A percentile compares a stretch with the other conserved stretches of the same genome.
Evolutionary conservation across 306 rosid genomes (phyloP).

Genomic region (Urtica urens): DNA sequence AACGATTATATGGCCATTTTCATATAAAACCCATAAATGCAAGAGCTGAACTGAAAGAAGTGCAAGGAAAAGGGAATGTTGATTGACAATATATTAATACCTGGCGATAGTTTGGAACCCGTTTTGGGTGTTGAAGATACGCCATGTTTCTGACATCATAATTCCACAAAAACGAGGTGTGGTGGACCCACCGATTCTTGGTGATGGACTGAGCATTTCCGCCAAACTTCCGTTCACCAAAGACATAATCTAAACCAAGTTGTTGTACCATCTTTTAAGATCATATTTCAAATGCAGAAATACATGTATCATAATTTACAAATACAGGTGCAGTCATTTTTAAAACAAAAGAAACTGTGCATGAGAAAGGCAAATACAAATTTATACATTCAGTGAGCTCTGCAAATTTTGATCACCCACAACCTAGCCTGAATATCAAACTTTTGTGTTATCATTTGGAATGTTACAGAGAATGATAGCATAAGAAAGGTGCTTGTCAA

Average conservation of each 20-base stretch:
- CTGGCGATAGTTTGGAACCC: slow-evolving; percentile 60
- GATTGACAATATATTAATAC: slow-evolving; percentile 20
- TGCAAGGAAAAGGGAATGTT: not conserved
- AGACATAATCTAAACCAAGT: slow-evolving; percentile 60
- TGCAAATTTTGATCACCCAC: no score
- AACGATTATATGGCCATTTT: no score
- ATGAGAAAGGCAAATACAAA: no score
- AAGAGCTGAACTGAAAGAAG: not conserved
- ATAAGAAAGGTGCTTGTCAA: no score
- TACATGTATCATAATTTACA: no score
- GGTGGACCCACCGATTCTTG: slow-evolving; percentile 84
- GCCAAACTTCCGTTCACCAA: slow-evolving; percentile 77
- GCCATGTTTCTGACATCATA: slow-evolving; percentile 70
- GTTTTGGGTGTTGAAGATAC: slow-evolving; percentile 70
- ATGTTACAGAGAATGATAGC: no score
- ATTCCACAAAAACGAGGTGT: slow-evolving; percentile 93
- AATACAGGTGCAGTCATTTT: no score
- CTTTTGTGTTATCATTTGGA: no score
- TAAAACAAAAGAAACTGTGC: no score
- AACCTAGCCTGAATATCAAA: no score
- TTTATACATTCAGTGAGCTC: no score
- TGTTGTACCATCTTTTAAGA: slow-evolving; percentile 4
- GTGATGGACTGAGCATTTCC: slow-evolving; percentile 96
- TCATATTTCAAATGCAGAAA: slow-evolving; percentile 11
- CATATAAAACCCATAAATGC: no score